phyloP scores from a whole-genome alignment of 78 protist genomes.

The Protostelium mycophagum region DNA sequence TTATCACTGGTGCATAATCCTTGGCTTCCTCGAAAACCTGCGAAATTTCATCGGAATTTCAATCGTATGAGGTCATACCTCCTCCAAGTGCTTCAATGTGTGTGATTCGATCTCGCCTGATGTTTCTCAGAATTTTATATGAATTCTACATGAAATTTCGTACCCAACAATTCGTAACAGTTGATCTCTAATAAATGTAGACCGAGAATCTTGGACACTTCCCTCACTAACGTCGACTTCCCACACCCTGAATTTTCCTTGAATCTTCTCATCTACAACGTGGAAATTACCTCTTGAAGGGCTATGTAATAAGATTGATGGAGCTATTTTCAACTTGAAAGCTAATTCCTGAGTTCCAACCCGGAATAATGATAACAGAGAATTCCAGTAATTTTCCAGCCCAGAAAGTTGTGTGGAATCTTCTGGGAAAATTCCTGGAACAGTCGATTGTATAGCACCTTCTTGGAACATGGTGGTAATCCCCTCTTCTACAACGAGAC shows the following conservation, averaged over 20 bases:
- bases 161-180: conserved; percentile 39
- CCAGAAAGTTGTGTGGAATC: conserved; percentile 10
- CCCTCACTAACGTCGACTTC: conserved; percentile 24
- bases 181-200: conserved; percentile 25
- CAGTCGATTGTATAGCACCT: conserved; percentile 33
- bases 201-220: conserved; percentile 15
- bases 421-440: conserved; percentile 15
- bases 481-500: conserved; percentile 13
- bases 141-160: conserved; percentile 16
- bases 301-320: conserved; percentile 9
- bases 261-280: conserved; percentile 22
- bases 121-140: no score
- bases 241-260: conserved; percentile 39
- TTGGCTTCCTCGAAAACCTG: conserved; percentile 28
- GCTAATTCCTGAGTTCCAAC: conserved; percentile 16
- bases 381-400: neutral
- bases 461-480: conserved; percentile 47
- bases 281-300: conserved; percentile 3
- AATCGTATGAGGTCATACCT: neutral
- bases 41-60: neutral
- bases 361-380: neutral
- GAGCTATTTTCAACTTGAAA: conserved; percentile 5
- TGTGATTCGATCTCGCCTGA: neutral
- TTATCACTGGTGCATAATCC: conserved; percentile 24
- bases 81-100: neutral